Base-by-base conservation (phyloP, 306 rosid species). In the Gastrolobium villosum region DNA sequence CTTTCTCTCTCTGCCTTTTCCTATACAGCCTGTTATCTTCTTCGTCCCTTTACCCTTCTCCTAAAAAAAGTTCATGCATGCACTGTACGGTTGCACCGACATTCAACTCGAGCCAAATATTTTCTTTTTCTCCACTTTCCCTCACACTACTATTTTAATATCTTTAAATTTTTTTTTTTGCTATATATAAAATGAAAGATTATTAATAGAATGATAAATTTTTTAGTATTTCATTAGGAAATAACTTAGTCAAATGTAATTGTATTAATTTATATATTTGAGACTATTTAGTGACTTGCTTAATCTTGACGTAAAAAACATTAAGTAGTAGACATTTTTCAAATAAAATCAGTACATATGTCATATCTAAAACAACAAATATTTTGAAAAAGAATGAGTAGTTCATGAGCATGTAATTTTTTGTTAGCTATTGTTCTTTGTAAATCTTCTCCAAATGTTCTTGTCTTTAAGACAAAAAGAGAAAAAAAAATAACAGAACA, bases 51-150 rank as follows among this genome's bases (percentile, higher is more conserved):
- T 49, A 20, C 53, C n/a, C 26, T 4, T 52, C 44, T 60, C 57
- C 10, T 5, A 10, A 39, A 73, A n/a, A 73, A 52, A 50, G 37
- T 15, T 64, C 74, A 48, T 77, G 10, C 83, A 73, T 68, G 61
- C 67, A 78, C 13, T 81, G 84, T 85, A 81, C 85, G 86, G 79
- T 46, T 40, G 86, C 73, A 81, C 88, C 83, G 81, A 85, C 86
- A 81, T 53, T 81, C 61, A 77, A 20, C 76, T 78, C n/a, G 77
- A 2, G 52, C 61, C 85, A 80, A 75, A 63, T 65, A 5, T 75
- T 44, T 75, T 71, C 63, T 71, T 67, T 67, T 41, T 32, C 7
- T 43, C 54, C 41, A 50, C 65, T 67, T 64, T 49, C 35, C 13
- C 35, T 45, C 6, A n/a, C n/a, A 34, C 63, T 32, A 0, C 7